phyloP scores from a whole-genome alignment of 192 early-diverging fungal species.

The Funneliformis geosporum region DNA sequence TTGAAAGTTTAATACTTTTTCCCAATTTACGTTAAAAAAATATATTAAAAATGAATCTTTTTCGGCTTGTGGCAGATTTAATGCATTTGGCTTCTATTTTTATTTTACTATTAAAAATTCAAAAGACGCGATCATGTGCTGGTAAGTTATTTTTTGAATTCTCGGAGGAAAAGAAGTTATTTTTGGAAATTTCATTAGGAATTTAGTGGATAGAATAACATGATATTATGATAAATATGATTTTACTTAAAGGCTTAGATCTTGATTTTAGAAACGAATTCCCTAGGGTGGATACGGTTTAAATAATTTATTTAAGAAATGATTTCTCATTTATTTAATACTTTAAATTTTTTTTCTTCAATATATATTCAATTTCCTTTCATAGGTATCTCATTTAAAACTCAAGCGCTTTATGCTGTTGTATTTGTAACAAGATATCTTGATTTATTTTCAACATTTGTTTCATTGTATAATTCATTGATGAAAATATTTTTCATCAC shows the following conservation, averaged over 20 bases:
- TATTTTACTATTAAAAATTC: constrained; percentile 92
- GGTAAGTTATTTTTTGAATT: constrained; percentile 49
- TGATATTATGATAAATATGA: too few species aligned
- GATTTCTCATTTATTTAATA: not conserved
- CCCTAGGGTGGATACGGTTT: not conserved
- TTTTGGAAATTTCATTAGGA: not conserved
- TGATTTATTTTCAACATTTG: constrained; percentile 76
- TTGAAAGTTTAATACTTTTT: not conserved
- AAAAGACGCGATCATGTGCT: constrained; percentile 82
- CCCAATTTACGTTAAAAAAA: not conserved
- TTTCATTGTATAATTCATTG: constrained; percentile 88
- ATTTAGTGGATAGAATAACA: not conserved
- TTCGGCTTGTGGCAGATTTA: constrained; percentile 88
- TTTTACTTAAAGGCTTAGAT: not conserved
- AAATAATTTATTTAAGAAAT: not conserved
- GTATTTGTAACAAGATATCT: constrained; percentile 96
- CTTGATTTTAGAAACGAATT: not conserved
- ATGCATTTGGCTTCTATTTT: constrained; percentile 93
- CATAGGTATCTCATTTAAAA: constrained; percentile 96
- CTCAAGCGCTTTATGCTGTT: constrained; percentile 86
- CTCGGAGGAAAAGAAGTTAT: not conserved
- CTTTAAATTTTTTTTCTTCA: too few species aligned
- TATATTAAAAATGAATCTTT: constrained; percentile 78
- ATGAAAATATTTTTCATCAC: constrained; percentile 97
- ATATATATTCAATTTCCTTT: not conserved